These are phyloP conservation scores for Drechslerella dactyloides DNA, from an alignment of 2,329 filamentous ascomycete species.

Conservation along the genomic window DNA sequence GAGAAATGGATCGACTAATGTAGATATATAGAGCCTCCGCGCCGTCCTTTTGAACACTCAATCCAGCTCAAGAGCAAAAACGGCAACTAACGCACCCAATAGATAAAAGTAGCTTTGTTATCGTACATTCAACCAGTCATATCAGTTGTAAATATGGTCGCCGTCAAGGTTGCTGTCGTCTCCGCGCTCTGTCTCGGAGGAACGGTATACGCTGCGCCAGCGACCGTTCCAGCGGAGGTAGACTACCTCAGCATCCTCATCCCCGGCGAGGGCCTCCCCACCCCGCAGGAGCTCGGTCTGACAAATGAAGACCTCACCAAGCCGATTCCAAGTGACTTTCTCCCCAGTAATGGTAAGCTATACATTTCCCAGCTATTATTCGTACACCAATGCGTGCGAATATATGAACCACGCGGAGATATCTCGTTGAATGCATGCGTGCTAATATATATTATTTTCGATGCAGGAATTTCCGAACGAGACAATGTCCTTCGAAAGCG, in stretches of 20 bases:
- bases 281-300: slow-evolving; percentile 11
- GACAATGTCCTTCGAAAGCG: slow-evolving; percentile 18
- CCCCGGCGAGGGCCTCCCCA: slow-evolving; percentile 14
- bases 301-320: slow-evolving; percentile 22
- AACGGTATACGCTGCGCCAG: slow-evolving; percentile 5
- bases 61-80: too few species aligned
- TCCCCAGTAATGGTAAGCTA: background rate
- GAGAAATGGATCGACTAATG: too few species aligned
- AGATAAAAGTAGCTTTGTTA: too few species aligned
- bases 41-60: too few species aligned
- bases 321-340: slow-evolving; percentile 16
- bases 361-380: too few species aligned
- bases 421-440: too few species aligned
- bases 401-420: too few species aligned
- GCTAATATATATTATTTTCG: too few species aligned
- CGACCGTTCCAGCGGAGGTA: background rate
- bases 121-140: too few species aligned
- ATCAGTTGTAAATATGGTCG: slow-evolving; percentile 20
- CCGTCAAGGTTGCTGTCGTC: slow-evolving; percentile 11
- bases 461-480: slow-evolving; percentile 10
- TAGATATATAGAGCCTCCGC: too few species aligned
- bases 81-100: too few species aligned
- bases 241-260: slow-evolving; percentile 19
- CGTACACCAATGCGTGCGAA: too few species aligned
- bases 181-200: slow-evolving; percentile 10